Evolutionary conservation across 1,284 basidiomycete species (phyloP).

Genomic region (Malassezia slooffiae): DNA sequence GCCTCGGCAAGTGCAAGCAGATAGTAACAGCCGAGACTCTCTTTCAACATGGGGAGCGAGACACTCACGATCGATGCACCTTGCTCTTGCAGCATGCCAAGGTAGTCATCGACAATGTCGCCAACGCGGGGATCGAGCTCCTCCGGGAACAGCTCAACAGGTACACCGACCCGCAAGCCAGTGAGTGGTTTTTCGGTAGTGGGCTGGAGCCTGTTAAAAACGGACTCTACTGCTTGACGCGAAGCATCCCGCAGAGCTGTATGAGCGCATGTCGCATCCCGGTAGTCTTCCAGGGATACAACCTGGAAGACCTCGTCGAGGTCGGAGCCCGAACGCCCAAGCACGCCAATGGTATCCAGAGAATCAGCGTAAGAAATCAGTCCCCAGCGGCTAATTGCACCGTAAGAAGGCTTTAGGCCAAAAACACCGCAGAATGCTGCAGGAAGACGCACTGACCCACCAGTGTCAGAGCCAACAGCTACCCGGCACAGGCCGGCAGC

Average conservation of each 20-base stretch:
- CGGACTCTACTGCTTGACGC: not conserved
- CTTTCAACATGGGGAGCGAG: conserved; percentile 63
- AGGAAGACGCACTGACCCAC: conserved; percentile 82
- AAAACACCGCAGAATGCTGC: conserved; percentile 86
- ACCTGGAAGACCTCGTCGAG: conserved; percentile 58
- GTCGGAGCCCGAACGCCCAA: conserved; percentile 55
- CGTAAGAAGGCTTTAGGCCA: conserved; percentile 90
- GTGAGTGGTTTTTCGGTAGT: too few relatives aligned
- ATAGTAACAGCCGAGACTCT: conserved; percentile 85
- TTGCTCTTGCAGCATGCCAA: conserved; percentile 51
- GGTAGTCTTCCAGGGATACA: conserved; percentile 58
- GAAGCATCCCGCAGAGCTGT: conserved; percentile 11
- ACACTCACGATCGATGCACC: conserved; percentile 67
- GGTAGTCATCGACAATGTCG: conserved; percentile 40
- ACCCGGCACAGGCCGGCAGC: conserved; percentile 28
- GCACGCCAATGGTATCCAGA: conserved; percentile 80
- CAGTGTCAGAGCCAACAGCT: conserved; percentile 85
- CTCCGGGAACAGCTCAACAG: conserved; percentile 69
- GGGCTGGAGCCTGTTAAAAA: too few relatives aligned
- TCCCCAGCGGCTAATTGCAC: conserved; percentile 78
- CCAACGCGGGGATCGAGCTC: conserved; percentile 53
- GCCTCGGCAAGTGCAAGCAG: conserved; percentile 88
- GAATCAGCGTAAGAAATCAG: conserved; percentile 88
- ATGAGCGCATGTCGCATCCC: conserved; percentile 66
- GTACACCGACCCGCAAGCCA: conserved; percentile 57